Evolutionary conservation across 2,329 filamentous ascomycete species (phyloP).

Genomic region (Sporothrix protearum): DNA sequence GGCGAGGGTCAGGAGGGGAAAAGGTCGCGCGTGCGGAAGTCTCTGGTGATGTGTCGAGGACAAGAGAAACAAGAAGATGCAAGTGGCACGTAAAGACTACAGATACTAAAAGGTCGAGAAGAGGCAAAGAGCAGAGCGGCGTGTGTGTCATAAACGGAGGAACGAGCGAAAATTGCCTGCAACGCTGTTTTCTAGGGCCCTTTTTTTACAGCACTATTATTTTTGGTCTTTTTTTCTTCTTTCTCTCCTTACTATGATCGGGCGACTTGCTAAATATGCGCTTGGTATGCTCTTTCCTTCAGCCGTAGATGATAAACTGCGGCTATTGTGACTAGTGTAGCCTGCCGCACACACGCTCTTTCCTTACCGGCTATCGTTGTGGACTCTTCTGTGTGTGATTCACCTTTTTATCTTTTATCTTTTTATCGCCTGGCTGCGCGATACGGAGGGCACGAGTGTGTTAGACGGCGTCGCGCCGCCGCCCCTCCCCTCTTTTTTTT

Average conservation of each 20-base stretch:
- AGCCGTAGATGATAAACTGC: conserved; percentile 8
- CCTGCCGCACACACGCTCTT: conserved; percentile 9
- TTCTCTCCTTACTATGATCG: neutral
- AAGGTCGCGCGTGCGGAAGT: conserved; percentile 14
- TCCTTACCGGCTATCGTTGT: neutral
- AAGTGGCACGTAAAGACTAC: neutral
- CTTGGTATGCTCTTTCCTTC: conserved; percentile 16
- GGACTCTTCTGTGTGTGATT: neutral
- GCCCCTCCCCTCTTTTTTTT: conserved; percentile 12
- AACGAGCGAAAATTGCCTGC: conserved; percentile 17
- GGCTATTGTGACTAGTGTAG: conserved; percentile 16
- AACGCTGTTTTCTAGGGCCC: conserved; percentile 21
- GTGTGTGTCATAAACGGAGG: conserved; percentile 17
- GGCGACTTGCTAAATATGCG: neutral
- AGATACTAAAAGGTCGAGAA: no score
- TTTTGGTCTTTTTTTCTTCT: conserved; percentile 12
- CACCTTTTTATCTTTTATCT: neutral
- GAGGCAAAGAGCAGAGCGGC: neutral
- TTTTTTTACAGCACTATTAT: conserved; percentile 17
- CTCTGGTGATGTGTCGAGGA: conserved; percentile 16
- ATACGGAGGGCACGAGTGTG: conserved; percentile 3
- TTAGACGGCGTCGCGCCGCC: neutral
- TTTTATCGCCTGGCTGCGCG: neutral
- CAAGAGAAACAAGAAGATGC: conserved; percentile 8
- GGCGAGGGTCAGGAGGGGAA: conserved; percentile 9